Evolutionary conservation across 2,329 filamentous ascomycete species (phyloP), one percentile per base, ranked within the genome.

Genomic region (Aureobasidium sp.): DNA sequence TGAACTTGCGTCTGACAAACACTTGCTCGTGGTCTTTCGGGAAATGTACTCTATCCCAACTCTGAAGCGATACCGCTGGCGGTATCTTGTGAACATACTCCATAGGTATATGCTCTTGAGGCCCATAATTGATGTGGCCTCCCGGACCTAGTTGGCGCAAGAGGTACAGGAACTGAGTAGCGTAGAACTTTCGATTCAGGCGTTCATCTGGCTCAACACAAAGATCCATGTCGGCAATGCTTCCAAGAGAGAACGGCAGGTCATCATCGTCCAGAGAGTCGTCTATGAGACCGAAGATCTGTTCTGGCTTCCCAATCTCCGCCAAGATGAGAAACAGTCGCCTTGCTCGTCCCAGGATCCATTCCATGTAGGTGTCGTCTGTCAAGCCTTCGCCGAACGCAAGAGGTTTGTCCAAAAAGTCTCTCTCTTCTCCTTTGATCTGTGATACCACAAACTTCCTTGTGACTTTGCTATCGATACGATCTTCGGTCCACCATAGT

Each of bases 201-300:
- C 80, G 81, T 62, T 85, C 81, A 70, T 90, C 83, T 54, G 79
- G 81, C 29, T 78, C 74, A 27, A 81, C 78, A 0, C 84, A 84
- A 47, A 90, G 76, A 34, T 81, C 79, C 21, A 91, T 79, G 50
- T 82, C 82, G 66, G 82, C 80, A 48, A 91, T 81, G 63, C 88
- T 83, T 54, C 88, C 85, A 58, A 83, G 76, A 5, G 84, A 78
- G 52, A 91, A 79, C 5, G 89, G 89, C 45, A 92, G 77, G 73
- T 92, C 88, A 59, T 84, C 81, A 68, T 92, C 89, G 66, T 89
- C 86, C 87, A 87, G 90, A 27, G 86, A 87, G 69, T 88, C 85
- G 72, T 91, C 88, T 62, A 91, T 84, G 58, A 89, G 79, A 45
- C 83, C 83, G 68, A 91, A 91, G 63, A 91, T 90, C 70, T 88